Percentiles rank a stretch among this genome's conserved stretches.
phyloP scores from a whole-genome alignment of 768 basidiomycete species.

The Lactarius hengduanensis region DNA sequence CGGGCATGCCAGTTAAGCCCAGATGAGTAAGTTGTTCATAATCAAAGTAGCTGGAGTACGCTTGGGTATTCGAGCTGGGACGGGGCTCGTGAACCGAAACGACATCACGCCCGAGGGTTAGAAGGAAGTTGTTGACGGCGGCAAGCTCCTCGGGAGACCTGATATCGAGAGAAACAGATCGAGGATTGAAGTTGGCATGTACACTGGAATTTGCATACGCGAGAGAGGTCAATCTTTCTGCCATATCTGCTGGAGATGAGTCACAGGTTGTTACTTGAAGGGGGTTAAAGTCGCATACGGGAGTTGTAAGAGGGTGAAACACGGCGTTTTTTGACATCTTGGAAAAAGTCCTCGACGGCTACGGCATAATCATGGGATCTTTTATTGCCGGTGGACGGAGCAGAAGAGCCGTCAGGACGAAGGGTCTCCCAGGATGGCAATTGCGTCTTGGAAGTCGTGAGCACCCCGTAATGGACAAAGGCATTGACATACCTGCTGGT shows the following conservation, averaged over 20 bases:
- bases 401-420: conserved; percentile 39
- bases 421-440: conserved; percentile 60
- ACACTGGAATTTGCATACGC: conserved; percentile 31
- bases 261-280: conserved; percentile 9
- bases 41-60: conserved; percentile 54
- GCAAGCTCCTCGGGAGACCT: conserved; percentile 85
- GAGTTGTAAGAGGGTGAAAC: conserved; percentile 84
- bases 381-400: conserved; percentile 49
- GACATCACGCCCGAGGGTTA: conserved; percentile 87
- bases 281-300: conserved; percentile 51
- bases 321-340: conserved; percentile 89
- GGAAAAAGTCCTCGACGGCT: conserved; percentile 68
- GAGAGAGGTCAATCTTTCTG: conserved; percentile 70
- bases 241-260: conserved; percentile 64
- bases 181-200: conserved; percentile 57
- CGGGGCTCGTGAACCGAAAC: conserved; percentile 36
- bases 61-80: conserved; percentile 30
- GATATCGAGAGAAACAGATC: conserved; percentile 79
- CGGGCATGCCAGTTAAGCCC: conserved; percentile 54
- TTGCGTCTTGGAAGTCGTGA: conserved; percentile 42
- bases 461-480: conserved; percentile 36
- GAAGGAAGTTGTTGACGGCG: conserved; percentile 79
- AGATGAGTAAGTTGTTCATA: conserved; percentile 27
- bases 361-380: conserved; percentile 67
- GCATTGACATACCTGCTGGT: conserved; percentile 42